Percentiles rank a stretch among this genome's conserved stretches.
phyloP scores from a whole-genome alignment of 306 rosid species.

The Vigna angularis region DNA sequence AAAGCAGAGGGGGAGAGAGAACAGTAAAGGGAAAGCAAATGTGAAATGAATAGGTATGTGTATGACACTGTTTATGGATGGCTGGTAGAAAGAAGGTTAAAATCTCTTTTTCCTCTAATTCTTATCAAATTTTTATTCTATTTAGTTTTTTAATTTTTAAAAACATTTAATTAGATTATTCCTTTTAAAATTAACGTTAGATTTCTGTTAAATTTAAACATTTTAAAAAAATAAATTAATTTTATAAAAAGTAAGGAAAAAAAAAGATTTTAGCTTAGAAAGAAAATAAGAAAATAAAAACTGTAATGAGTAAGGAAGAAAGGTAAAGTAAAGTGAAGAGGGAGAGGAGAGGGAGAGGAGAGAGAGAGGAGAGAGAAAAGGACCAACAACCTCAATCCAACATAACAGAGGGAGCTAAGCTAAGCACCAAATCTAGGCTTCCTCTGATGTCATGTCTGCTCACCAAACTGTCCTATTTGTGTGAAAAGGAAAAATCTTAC shows the following conservation, averaged over 20 bases:
- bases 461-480: conserved; percentile 50
- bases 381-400: conserved; percentile 58
- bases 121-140: no score
- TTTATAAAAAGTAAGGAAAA: no score
- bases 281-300: background rate
- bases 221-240: no score
- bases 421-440: conserved; percentile 57
- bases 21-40: conserved; percentile 67
- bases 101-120: no score
- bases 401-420: conserved; percentile 33
- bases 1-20: conserved; percentile 52
- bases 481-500: conserved; percentile 34
- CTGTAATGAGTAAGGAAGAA: conserved; percentile 47
- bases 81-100: conserved; percentile 9
- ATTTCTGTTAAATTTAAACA: no score
- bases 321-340: conserved; percentile 43
- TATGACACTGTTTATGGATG: background rate
- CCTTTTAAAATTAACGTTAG: no score
- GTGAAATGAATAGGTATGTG: conserved; percentile 35
- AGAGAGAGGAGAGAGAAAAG: conserved; percentile 13
- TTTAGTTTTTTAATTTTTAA: no score
- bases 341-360: no score
- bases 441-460: conserved; percentile 46
- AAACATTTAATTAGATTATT: no score
- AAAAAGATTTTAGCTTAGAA: no score